These are phyloP conservation scores for Plasmodium reichenowi DNA, from an alignment of 169 alveolate species.

Conservation along the genomic window DNA sequence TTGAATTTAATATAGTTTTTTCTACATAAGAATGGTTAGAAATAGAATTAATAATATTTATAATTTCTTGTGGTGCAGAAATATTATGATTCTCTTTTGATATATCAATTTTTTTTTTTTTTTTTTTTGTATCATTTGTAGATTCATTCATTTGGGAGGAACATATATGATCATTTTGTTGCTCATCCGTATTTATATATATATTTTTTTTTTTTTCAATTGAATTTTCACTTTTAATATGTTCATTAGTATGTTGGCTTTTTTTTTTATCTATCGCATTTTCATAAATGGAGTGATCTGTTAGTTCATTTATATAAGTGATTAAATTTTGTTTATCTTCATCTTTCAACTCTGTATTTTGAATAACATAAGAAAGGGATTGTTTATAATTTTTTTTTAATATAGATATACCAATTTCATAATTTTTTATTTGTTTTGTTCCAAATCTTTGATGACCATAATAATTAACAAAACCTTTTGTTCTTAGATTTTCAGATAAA, in stretches of 20 bases:
- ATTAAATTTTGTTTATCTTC: constrained; percentile 36
- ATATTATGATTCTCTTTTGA: constrained; percentile 16
- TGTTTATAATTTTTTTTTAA: constrained; percentile 87
- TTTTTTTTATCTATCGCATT: background rate
- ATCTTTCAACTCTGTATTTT: constrained; percentile 74
- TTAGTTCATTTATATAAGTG: constrained; percentile 14
- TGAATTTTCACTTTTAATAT: constrained; percentile 24
- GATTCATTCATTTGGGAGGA: background rate
- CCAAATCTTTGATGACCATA: constrained; percentile 96
- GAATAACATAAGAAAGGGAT: constrained; percentile 82
- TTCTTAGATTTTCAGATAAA: constrained; percentile 85
- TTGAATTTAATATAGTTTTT: constrained; percentile 76
- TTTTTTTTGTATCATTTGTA: background rate
- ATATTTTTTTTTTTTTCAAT: constrained; percentile 54
- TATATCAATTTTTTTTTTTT: constrained; percentile 14
- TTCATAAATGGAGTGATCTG: background rate
- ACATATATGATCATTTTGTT: background rate
- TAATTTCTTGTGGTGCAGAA: constrained; percentile 21
- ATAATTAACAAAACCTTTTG: constrained; percentile 93
- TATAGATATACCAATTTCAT: constrained; percentile 91
- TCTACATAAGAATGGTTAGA: constrained; percentile 77
- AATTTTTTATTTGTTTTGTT: constrained; percentile 90
- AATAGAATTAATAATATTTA: constrained; percentile 43
- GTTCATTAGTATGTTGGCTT: background rate
- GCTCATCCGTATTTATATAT: constrained; percentile 78